Percentiles rank a stretch among this genome's conserved stretches.
Conservation (phyloP, 2,329 filamentous ascomycete genomes). For the Penicillium sp. region DNA sequence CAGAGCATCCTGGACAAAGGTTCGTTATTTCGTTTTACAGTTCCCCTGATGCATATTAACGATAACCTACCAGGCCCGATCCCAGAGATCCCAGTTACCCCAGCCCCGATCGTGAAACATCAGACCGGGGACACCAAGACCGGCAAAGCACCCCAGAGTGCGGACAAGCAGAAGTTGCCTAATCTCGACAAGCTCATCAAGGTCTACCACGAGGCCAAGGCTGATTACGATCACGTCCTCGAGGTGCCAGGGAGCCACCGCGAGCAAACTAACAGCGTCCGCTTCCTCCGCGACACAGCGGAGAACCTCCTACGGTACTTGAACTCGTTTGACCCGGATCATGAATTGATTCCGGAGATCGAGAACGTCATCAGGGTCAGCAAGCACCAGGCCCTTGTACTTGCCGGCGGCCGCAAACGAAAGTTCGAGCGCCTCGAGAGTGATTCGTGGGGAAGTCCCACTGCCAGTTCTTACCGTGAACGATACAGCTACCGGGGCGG, state of each 20-base stretch:
- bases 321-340: slow-evolving; percentile 21
- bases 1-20: slow-evolving; percentile 24
- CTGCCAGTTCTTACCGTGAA: neutral
- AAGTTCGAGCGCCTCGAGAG: slow-evolving; percentile 32
- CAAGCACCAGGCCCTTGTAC: slow-evolving; percentile 33
- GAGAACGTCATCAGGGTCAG: slow-evolving; percentile 33
- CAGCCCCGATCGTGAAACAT: neutral
- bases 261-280: slow-evolving; percentile 30
- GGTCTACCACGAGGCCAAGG: slow-evolving; percentile 37
- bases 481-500: neutral
- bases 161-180: slow-evolving; percentile 3
- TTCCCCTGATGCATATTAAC: neutral
- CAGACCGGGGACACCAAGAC: neutral
- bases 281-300: slow-evolving; percentile 45
- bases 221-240: slow-evolving; percentile 31
- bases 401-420: slow-evolving; percentile 40
- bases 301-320: slow-evolving; percentile 42
- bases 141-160: neutral
- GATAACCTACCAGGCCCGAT: neutral
- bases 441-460: neutral
- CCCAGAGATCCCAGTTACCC: neutral
- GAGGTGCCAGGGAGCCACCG: slow-evolving; percentile 19
- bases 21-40: neutral
- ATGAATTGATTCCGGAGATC: slow-evolving; percentile 34
- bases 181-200: slow-evolving; percentile 24